These are phyloP conservation scores for Globisporangium parvum DNA, from an alignment of 352 stramenopile species.

Conservation along the genomic window DNA sequence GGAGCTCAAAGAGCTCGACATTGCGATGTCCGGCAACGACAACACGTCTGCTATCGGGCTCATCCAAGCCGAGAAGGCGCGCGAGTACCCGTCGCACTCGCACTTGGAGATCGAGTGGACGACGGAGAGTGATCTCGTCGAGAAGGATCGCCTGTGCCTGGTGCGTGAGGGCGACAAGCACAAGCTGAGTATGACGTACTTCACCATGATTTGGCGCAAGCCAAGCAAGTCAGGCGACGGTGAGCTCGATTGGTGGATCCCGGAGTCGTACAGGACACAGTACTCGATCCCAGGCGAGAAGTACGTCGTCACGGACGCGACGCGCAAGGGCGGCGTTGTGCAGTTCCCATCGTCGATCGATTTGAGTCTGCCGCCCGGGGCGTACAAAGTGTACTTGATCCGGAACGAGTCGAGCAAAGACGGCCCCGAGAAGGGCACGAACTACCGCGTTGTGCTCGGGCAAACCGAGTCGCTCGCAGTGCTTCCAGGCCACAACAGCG, in stretches of 20 bases:
- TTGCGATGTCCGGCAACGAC: slow-evolving; percentile 32
- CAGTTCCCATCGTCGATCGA: slow-evolving; percentile 34
- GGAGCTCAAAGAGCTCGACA: slow-evolving; percentile 15
- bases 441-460: slow-evolving; percentile 26
- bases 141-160: slow-evolving; percentile 31
- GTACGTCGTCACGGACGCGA: slow-evolving; percentile 18
- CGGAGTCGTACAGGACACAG: slow-evolving; percentile 18
- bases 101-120: slow-evolving; percentile 38
- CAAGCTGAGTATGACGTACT: slow-evolving; percentile 38
- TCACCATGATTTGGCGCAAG: slow-evolving; percentile 28
- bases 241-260: slow-evolving; percentile 36
- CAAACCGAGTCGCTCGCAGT: slow-evolving; percentile 26
- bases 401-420: slow-evolving; percentile 25
- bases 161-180: slow-evolving; percentile 33
- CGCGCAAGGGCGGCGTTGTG: slow-evolving; percentile 12
- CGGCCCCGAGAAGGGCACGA: slow-evolving; percentile 6
- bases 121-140: slow-evolving; percentile 15
- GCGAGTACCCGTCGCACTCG: slow-evolving; percentile 35
- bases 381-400: slow-evolving; percentile 39
- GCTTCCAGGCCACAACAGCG: slow-evolving; percentile 38
- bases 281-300: slow-evolving; percentile 20
- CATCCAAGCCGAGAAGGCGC: slow-evolving; percentile 14
- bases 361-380: slow-evolving; percentile 36
- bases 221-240: slow-evolving; percentile 1
- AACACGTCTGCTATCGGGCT: not conserved